phyloP scores from a whole-genome alignment of 805 yeast genomes.

The Myxozyma udenii region DNA sequence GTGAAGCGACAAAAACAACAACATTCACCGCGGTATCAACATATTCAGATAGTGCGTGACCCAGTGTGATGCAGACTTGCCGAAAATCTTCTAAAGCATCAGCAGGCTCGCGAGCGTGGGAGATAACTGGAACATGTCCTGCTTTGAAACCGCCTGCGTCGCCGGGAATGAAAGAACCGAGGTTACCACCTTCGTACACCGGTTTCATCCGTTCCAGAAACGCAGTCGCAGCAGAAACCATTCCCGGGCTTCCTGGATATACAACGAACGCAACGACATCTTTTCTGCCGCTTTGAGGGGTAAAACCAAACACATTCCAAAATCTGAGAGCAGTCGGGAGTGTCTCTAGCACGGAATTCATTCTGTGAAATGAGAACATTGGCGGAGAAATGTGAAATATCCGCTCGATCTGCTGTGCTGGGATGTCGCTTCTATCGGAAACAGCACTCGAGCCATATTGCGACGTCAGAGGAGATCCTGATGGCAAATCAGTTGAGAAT shows the following conservation, averaged over 20 bases:
- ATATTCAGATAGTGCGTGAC: constrained; percentile 8
- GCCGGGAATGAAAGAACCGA: constrained; percentile 35
- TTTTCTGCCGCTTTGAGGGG: constrained; percentile 37
- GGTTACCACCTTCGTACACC: constrained; percentile 39
- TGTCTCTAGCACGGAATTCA: constrained; percentile 36
- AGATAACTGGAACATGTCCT: constrained; percentile 23
- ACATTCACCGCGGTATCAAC: constrained; percentile 12
- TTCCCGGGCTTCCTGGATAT: constrained; percentile 33
- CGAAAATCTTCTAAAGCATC: constrained; percentile 22
- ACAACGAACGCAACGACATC: constrained; percentile 35
- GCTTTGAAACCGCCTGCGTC: constrained; percentile 19
- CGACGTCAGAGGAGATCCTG: too few species aligned
- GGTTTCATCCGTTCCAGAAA: constrained; percentile 34
- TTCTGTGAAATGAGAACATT: constrained; percentile 33
- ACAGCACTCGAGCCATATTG: background rate
- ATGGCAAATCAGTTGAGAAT: constrained; percentile 8
- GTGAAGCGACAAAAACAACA: constrained; percentile 17
- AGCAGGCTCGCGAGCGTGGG: constrained; percentile 2
- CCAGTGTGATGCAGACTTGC: constrained; percentile 7
- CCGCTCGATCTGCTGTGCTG: background rate
- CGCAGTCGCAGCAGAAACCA: constrained; percentile 28
- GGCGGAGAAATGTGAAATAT: constrained; percentile 34
- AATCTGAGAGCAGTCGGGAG: constrained; percentile 41
- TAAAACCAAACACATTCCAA: constrained; percentile 42
- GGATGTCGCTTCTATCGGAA: constrained; percentile 1